Percentiles rank a stretch among this genome's conserved stretches.
phyloP scores from a whole-genome alignment of 2,329 filamentous ascomycete species.

The Didymella pinodella region DNA sequence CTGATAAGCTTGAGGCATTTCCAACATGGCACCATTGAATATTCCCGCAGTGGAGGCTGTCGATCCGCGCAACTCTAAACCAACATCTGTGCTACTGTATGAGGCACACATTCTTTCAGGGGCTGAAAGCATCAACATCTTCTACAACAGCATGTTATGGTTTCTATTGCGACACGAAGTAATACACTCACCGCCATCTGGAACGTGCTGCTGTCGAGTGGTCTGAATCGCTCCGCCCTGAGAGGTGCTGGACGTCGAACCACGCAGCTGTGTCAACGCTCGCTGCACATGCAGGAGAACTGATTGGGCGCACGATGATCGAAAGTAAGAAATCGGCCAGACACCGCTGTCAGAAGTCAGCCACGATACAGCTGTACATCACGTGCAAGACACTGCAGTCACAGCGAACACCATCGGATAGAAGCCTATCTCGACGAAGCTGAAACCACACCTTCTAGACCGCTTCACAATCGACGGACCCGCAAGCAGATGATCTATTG shows the following conservation, averaged over 20 bases:
- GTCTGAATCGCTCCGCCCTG: slow-evolving; percentile 18
- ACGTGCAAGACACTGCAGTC: slow-evolving; percentile 3
- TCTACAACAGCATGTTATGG: slow-evolving; percentile 11
- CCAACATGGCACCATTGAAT: slow-evolving; percentile 1
- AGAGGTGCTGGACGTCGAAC: slow-evolving; percentile 4
- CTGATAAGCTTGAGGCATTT: slow-evolving; percentile 12
- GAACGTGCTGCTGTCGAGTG: slow-evolving; percentile 8
- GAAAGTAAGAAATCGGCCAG: not conserved
- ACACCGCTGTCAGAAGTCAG: not conserved
- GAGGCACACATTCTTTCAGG: slow-evolving; percentile 1
- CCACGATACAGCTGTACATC: slow-evolving; percentile 1
- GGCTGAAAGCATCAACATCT: slow-evolving; percentile 10
- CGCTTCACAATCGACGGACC: not conserved
- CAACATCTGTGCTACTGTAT: slow-evolving; percentile 18
- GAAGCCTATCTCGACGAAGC: slow-evolving; percentile 7
- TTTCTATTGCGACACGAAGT: slow-evolving; percentile 10
- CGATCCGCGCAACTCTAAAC: slow-evolving; percentile 24
- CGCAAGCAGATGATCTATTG: not conserved
- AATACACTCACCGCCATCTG: slow-evolving; percentile 13
- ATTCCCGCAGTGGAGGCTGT: slow-evolving; percentile 16
- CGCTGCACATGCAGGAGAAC: slow-evolving; percentile 15
- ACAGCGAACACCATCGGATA: not conserved
- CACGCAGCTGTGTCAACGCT: slow-evolving; percentile 8
- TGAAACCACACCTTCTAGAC: not conserved
- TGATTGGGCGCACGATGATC: slow-evolving; percentile 6